Evolutionary conservation across 306 rosid genomes (phyloP).

Genomic region (Sophora flavescens): DNA sequence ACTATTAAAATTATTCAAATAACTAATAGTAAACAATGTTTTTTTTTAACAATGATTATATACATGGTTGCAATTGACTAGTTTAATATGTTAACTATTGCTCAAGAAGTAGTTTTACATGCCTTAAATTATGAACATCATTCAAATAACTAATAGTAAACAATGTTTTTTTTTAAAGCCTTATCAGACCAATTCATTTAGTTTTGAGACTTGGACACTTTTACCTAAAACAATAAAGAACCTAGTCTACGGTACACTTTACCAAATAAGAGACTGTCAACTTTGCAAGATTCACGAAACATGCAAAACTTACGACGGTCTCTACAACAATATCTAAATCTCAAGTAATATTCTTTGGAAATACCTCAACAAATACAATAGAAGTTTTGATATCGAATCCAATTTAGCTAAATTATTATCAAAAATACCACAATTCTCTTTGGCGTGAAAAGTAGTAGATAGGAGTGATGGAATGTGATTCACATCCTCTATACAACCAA

Average conservation of each 20-base stretch:
- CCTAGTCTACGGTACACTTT: not conserved
- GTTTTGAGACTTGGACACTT: too few species aligned
- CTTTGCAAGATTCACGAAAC: not conserved
- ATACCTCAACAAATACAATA: constrained; percentile 39
- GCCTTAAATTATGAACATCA: too few species aligned
- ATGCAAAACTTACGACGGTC: constrained; percentile 5
- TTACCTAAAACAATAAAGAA: not conserved
- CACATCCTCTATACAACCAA: constrained; percentile 98
- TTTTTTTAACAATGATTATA: too few species aligned
- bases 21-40: too few species aligned
- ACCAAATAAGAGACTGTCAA: not conserved
- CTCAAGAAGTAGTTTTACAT: too few species aligned
- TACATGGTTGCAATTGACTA: too few species aligned
- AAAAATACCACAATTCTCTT: constrained; percentile 31
- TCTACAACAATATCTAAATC: constrained; percentile 20
- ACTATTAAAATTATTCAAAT: too few species aligned
- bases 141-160: too few species aligned
- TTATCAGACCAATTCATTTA: too few species aligned
- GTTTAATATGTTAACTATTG: too few species aligned
- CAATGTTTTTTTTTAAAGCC: too few species aligned
- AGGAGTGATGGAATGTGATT: constrained; percentile 78
- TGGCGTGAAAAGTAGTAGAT: constrained; percentile 35
- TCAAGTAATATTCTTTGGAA: constrained; percentile 22
- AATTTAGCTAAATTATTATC: constrained; percentile 48
- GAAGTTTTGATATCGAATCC: constrained; percentile 41